Evolutionary conservation across 78 protist genomes (phyloP).

Genomic region (Pelomyxa schiedti): DNA sequence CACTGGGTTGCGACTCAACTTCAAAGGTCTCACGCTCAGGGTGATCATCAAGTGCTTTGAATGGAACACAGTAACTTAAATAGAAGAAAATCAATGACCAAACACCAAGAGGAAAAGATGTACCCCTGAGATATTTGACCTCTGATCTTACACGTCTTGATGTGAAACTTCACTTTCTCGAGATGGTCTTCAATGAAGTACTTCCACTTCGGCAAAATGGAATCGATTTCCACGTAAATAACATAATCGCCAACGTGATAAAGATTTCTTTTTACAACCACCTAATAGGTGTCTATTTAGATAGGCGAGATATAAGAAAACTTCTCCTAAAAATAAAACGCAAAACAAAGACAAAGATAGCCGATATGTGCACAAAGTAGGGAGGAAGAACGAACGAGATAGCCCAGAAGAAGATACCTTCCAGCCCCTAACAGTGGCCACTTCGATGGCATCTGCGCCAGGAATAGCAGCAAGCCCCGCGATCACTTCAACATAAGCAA

Average conservation of each 20-base stretch:
- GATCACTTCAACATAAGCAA: slow-evolving; percentile 37
- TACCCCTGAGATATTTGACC: slow-evolving; percentile 44
- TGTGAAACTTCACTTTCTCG: slow-evolving; percentile 26
- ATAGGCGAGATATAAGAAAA: too few species aligned
- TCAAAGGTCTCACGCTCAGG: not conserved
- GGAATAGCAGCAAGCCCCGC: slow-evolving; percentile 16
- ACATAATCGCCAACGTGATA: slow-evolving; percentile 27
- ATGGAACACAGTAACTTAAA: not conserved
- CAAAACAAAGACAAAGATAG: too few species aligned
- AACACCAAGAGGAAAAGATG: too few species aligned
- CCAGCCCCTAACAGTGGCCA: slow-evolving; percentile 49
- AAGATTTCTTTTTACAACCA: not conserved
- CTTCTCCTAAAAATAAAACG: too few species aligned
- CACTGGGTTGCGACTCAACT: too few species aligned
- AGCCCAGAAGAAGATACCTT: too few species aligned
- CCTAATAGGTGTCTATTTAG: too few species aligned
- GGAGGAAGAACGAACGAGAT: too few species aligned
- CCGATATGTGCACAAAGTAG: too few species aligned
- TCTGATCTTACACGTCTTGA: slow-evolving; percentile 40
- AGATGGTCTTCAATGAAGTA: slow-evolving; percentile 20
- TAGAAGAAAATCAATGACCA: too few species aligned
- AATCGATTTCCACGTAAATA: slow-evolving; percentile 40
- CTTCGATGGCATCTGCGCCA: slow-evolving; percentile 45
- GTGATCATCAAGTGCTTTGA: not conserved
- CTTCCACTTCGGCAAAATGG: slow-evolving; percentile 44